These are phyloP conservation scores for Paramyrothecium sp. DNA, from an alignment of 2,329 filamentous ascomycete species.

Conservation along the genomic window DNA sequence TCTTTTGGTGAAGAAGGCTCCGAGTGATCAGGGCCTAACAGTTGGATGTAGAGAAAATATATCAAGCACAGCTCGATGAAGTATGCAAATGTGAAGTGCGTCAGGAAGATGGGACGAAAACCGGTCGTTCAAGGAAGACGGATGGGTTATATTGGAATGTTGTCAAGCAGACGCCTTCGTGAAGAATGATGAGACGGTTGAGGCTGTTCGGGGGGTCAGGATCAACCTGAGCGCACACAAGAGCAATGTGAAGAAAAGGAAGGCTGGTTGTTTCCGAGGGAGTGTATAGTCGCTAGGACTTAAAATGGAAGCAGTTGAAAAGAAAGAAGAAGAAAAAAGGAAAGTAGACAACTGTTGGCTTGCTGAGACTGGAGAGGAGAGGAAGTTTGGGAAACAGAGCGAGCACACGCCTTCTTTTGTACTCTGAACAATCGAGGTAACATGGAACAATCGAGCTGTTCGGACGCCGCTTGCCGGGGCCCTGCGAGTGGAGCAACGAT, in stretches of 20 bases:
- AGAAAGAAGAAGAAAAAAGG: background rate
- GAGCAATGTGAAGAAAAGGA: background rate
- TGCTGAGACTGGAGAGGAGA: background rate
- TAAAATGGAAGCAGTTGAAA: background rate
- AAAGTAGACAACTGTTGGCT: background rate
- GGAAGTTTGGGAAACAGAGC: background rate
- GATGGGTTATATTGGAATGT: background rate
- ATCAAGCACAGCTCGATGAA: constrained; percentile 1
- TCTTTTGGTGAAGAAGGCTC: constrained; percentile 9
- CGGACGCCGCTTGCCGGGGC: background rate
- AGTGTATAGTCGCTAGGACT: background rate
- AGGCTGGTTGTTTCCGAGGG: background rate
- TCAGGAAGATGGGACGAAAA: background rate
- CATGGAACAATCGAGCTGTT: background rate
- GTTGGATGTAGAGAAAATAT: background rate
- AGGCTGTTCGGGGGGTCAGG: no score
- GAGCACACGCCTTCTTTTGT: background rate
- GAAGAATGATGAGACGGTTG: no score
- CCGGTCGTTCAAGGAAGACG: background rate
- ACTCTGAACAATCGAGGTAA: background rate
- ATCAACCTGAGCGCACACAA: background rate
- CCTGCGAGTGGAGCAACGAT: background rate
- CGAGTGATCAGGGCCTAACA: background rate
- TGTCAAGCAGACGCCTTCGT: background rate
- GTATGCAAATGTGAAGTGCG: background rate